phyloP scores from a whole-genome alignment of 192 early-diverging fungal genomes.

The Coemansia sp. region DNA sequence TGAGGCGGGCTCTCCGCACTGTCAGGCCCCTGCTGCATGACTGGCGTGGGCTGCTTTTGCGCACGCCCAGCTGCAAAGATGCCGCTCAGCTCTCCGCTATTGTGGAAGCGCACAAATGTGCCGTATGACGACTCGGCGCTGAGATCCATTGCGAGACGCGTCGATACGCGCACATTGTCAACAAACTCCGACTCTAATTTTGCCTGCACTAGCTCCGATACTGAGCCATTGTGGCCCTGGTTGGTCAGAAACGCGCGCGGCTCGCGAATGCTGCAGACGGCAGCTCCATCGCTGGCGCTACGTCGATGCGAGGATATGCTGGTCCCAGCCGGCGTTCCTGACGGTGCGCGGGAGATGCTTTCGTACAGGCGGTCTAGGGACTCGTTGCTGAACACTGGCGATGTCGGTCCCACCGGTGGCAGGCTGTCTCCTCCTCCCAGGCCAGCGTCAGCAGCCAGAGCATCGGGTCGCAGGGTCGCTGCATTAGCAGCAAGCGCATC shows the following conservation, averaged over 20 bases:
- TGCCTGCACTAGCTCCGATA: conserved; percentile 38
- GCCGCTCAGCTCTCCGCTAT: conserved; percentile 51
- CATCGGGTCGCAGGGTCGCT: neutral
- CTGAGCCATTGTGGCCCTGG: conserved; percentile 46
- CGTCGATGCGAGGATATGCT: conserved; percentile 9
- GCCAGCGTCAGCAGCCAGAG: too few relatives aligned
- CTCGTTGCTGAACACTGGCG: conserved; percentile 13
- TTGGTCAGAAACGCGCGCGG: conserved; percentile 23
- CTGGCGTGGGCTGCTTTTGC: conserved; percentile 2
- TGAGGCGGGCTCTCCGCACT: neutral
- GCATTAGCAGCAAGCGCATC: neutral
- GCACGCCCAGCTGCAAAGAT: conserved; percentile 19
- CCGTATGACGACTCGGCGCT: conserved; percentile 50
- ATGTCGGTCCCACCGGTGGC: conserved; percentile 4
- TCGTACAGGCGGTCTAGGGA: conserved; percentile 17
- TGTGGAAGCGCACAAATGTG: conserved; percentile 53
- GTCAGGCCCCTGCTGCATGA: neutral
- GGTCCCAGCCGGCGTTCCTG: neutral
- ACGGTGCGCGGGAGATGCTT: conserved; percentile 4
- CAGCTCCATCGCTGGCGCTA: conserved; percentile 28
- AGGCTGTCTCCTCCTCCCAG: neutral
- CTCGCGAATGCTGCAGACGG: neutral
- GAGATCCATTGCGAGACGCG: conserved; percentile 32
- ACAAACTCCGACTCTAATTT: conserved; percentile 45
- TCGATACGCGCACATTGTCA: conserved; percentile 37